These are phyloP conservation scores for Coniochaeta sp. DNA, from an alignment of 2,329 filamentous ascomycete species.

Conservation along the genomic window DNA sequence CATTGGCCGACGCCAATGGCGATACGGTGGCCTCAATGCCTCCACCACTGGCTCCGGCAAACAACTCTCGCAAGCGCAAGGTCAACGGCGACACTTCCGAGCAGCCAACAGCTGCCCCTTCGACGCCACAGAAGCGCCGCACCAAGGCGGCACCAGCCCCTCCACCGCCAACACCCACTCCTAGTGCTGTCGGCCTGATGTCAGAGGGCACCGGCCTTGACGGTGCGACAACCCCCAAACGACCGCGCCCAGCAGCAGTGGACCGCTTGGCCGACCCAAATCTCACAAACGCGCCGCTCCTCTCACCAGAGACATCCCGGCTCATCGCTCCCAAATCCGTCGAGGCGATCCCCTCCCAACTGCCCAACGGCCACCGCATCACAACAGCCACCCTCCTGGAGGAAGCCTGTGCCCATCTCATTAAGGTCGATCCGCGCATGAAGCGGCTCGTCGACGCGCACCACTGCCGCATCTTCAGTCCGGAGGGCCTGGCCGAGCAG, in stretches of 20 bases:
- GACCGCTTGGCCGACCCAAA: conserved; percentile 55
- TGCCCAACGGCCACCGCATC: conserved; percentile 40
- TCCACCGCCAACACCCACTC: conserved; percentile 39
- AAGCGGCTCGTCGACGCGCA: conserved; percentile 65
- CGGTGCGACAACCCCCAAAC: conserved; percentile 19
- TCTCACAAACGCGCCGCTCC: conserved; percentile 59
- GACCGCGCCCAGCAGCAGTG: conserved; percentile 32
- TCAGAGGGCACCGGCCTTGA: conserved; percentile 16
- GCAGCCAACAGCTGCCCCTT: conserved; percentile 10
- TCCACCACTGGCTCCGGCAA: conserved; percentile 6
- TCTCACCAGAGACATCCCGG: conserved; percentile 64
- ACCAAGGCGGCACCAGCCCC: conserved; percentile 22
- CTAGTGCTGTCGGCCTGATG: conserved; percentile 34
- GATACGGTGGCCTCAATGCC: conserved; percentile 6
- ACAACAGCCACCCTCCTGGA: conserved; percentile 69
- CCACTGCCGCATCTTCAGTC: conserved; percentile 71
- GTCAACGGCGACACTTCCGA: conserved; percentile 7
- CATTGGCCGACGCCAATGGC: conserved; percentile 12
- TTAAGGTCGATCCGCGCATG: conserved; percentile 66
- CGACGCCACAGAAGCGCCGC: conserved; percentile 14
- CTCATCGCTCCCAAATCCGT: conserved; percentile 33
- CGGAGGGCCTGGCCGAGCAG: conserved; percentile 72
- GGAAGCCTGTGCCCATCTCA: conserved; percentile 67
- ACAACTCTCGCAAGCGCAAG: conserved; percentile 21
- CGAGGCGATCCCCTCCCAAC: conserved; percentile 24